Percentiles rank a stretch among this genome's conserved stretches.
phyloP scores from a whole-genome alignment of 164 flowering plant genomes.

The Aristolochia contorta region DNA sequence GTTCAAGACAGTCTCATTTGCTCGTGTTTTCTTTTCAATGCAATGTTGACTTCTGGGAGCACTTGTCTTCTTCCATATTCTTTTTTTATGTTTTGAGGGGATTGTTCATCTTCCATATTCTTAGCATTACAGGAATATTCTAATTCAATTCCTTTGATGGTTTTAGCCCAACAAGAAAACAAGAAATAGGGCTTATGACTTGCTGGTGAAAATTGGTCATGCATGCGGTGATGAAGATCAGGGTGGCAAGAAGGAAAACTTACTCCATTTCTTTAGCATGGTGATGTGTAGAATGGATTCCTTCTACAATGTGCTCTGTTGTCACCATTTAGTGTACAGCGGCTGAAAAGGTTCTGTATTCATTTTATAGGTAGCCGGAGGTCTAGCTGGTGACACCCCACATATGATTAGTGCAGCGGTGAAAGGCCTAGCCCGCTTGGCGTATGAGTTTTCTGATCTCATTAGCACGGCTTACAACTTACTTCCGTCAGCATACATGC shows the following conservation, averaged over 20 bases:
- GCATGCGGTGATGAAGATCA: slow-evolving; percentile 76
- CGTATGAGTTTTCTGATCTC: slow-evolving; percentile 94
- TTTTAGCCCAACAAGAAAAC: slow-evolving; percentile 83
- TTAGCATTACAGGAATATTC: background rate
- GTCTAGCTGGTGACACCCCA: slow-evolving; percentile 88
- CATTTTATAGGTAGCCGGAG: slow-evolving; percentile 66
- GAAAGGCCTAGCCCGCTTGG: slow-evolving; percentile 93
- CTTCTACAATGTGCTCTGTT: too few species aligned
- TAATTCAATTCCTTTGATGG: background rate
- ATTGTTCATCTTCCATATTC: too few species aligned
- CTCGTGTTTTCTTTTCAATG: too few species aligned
- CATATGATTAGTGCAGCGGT: slow-evolving; percentile 96
- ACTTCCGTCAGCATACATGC: slow-evolving; percentile 76
- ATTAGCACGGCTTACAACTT: slow-evolving; percentile 52
- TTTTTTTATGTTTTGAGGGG: too few species aligned
- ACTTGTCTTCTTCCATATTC: too few species aligned
- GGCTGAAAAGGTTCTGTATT: slow-evolving; percentile 5
- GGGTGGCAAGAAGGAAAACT: slow-evolving; percentile 65
- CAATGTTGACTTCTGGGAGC: too few species aligned
- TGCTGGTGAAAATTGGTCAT: slow-evolving; percentile 92
- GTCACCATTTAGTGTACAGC: background rate
- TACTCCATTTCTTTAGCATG: slow-evolving; percentile 65
- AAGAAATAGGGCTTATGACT: slow-evolving; percentile 90
- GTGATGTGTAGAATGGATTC: slow-evolving; percentile 17
- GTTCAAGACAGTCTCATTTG: too few species aligned